Percentiles rank a stretch among this genome's conserved stretches.
Evolutionary conservation across 2,329 filamentous ascomycete genomes (phyloP).

Genomic region (Aspergillus proliferans): DNA sequence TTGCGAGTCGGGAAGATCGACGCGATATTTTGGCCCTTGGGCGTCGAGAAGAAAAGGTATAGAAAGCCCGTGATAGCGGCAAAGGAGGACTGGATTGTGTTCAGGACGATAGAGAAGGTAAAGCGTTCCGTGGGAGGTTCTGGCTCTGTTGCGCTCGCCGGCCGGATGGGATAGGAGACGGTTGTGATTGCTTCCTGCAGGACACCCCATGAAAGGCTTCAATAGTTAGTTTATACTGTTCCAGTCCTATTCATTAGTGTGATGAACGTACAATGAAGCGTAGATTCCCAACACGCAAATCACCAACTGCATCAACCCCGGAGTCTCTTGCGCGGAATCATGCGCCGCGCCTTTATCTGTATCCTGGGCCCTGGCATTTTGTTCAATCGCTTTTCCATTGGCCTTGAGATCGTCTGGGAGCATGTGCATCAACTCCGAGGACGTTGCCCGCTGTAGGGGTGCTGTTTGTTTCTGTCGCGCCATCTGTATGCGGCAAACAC

Average conservation of each 20-base stretch:
- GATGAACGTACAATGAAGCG: constrained; percentile 70
- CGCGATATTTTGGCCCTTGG: constrained; percentile 41
- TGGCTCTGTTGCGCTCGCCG: constrained; percentile 40
- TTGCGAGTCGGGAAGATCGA: constrained; percentile 66
- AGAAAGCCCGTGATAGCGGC: constrained; percentile 74
- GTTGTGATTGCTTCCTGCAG: constrained; percentile 97
- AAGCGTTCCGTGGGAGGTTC: constrained; percentile 60
- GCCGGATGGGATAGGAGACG: constrained; percentile 65
- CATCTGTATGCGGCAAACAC: constrained; percentile 42
- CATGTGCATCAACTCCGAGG: constrained; percentile 56
- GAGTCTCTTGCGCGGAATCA: constrained; percentile 28
- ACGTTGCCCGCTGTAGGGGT: constrained; percentile 59
- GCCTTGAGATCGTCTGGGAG: constrained; percentile 25
- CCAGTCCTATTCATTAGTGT: not conserved
- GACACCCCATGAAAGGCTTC: constrained; percentile 85
- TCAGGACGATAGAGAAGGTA: constrained; percentile 89
- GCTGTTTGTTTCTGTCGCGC: constrained; percentile 64
- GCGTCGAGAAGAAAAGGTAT: constrained; percentile 66
- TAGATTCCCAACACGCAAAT: constrained; percentile 95
- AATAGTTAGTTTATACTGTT: not conserved
- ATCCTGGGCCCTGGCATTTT: constrained; percentile 26
- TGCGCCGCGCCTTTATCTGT: constrained; percentile 9
- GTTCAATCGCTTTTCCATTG: constrained; percentile 9
- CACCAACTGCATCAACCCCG: constrained; percentile 67
- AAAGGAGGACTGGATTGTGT: constrained; percentile 89